Evolutionary conservation across 805 yeast species (phyloP).

Genomic region (Hanseniaspora nectarophila): DNA sequence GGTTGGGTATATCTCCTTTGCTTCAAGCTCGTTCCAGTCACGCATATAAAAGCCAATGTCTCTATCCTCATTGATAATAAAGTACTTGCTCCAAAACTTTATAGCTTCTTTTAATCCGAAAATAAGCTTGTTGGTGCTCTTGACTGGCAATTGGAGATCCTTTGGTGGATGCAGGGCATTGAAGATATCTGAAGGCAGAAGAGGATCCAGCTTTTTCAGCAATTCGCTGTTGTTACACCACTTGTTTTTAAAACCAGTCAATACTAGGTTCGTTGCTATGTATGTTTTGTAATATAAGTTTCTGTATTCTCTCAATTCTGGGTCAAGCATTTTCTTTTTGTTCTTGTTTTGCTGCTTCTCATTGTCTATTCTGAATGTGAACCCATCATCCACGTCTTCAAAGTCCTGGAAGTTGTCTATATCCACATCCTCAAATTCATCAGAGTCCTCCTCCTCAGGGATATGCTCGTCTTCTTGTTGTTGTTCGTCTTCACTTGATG

Average conservation of each 20-base stretch:
- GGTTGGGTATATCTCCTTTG: constrained; percentile 17
- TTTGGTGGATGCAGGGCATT: constrained; percentile 39
- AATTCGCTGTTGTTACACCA: constrained; percentile 55
- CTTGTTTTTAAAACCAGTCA: constrained; percentile 54
- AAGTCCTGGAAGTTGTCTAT: background rate
- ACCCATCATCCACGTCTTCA: background rate
- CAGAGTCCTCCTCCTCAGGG: background rate
- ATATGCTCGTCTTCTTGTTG: background rate
- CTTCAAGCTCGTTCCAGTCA: constrained; percentile 35
- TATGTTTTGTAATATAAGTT: background rate
- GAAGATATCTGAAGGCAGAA: constrained; percentile 39
- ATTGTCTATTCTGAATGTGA: constrained; percentile 9
- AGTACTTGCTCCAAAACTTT: constrained; percentile 47
- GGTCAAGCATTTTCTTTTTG: background rate
- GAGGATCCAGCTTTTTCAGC: constrained; percentile 31
- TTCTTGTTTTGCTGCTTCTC: background rate
- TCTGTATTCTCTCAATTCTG: constrained; percentile 1
- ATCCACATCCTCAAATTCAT: constrained; percentile 15
- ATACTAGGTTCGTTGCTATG: constrained; percentile 24
- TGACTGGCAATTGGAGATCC: constrained; percentile 30
- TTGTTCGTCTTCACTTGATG: background rate
- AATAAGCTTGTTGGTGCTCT: constrained; percentile 51
- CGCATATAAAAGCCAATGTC: constrained; percentile 31
- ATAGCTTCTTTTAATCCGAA: constrained; percentile 65
- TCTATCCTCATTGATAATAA: constrained; percentile 28